A percentile compares a stretch with the other conserved stretches of the same genome.
phyloP scores from a whole-genome alignment of 345 rosid genomes.

The Tarenaya hassleriana region DNA sequence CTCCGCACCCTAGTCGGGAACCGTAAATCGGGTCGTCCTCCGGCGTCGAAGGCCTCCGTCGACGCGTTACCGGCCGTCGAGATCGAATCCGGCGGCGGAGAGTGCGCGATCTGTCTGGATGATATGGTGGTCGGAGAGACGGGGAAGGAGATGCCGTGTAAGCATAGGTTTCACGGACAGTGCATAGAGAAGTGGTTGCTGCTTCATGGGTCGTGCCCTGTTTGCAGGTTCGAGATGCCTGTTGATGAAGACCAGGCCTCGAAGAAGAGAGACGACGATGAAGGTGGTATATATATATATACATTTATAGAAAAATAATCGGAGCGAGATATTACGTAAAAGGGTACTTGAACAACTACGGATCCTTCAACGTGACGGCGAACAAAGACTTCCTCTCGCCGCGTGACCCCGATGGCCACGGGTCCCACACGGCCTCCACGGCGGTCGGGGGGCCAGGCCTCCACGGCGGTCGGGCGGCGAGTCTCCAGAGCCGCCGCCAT shows the following conservation, averaged over 20 bases:
- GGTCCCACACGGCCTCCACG: constrained; percentile 69
- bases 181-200: constrained; percentile 77
- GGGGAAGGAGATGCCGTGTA: constrained; percentile 75
- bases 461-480: constrained; percentile 46
- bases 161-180: constrained; percentile 61
- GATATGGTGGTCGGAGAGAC: constrained; percentile 37
- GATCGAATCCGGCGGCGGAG: constrained; percentile 28
- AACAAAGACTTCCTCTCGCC: constrained; percentile 52
- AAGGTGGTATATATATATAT: no score
- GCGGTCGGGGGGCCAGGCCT: constrained; percentile 55
- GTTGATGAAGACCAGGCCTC: constrained; percentile 38
- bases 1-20: constrained; percentile 26
- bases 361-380: constrained; percentile 30
- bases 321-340: constrained; percentile 64
- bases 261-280: constrained; percentile 25
- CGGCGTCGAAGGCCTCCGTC: constrained; percentile 71
- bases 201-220: constrained; percentile 79
- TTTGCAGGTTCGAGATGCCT: constrained; percentile 77
- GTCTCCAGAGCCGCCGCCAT: constrained; percentile 42
- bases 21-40: constrained; percentile 48
- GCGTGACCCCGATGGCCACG: constrained; percentile 71
- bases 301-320: constrained; percentile 45
- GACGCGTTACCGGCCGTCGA: constrained; percentile 52
- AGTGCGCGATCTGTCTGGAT: constrained; percentile 70
- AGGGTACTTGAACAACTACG: constrained; percentile 36